Conservation (phyloP, 148 eudicot genomes). For the Salicornia ramosissima region DNA sequence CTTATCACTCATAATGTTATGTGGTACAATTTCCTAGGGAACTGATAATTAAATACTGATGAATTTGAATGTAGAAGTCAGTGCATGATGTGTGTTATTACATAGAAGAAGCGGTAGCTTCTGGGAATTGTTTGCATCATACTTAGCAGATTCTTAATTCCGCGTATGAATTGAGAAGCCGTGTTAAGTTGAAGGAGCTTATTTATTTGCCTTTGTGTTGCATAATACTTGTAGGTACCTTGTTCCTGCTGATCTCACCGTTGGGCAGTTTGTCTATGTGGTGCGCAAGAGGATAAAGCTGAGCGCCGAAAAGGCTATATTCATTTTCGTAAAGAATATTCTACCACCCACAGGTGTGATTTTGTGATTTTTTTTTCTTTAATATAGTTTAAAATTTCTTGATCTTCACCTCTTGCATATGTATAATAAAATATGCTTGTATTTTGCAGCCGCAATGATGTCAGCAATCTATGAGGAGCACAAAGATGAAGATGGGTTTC, state of each 20-base stretch:
- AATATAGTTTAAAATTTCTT: neutral
- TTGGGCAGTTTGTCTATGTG: conserved; percentile 93
- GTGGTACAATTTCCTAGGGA: neutral
- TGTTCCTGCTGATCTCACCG: conserved; percentile 93
- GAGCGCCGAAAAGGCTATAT: conserved; percentile 93
- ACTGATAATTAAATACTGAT: neutral
- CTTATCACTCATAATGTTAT: neutral
- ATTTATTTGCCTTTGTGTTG: neutral
- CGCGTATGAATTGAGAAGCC: neutral
- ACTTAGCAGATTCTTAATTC: neutral
- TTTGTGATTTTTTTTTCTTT: too few relatives aligned
- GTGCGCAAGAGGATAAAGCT: conserved; percentile 94
- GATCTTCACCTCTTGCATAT: neutral
- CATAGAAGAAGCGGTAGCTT: neutral
- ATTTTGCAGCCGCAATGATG: conserved; percentile 78
- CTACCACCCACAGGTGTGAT: conserved; percentile 82
- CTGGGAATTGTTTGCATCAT: neutral
- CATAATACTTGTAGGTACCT: conserved; percentile 49
- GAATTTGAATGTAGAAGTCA: neutral
- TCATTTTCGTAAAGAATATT: conserved; percentile 78
- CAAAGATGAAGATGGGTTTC: conserved; percentile 96
- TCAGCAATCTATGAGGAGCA: conserved; percentile 94
- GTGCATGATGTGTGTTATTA: neutral
- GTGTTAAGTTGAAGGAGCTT: neutral
- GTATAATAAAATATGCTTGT: neutral